Conservation (phyloP, 345 rosid genomes). For the Trapa incisa region DNA sequence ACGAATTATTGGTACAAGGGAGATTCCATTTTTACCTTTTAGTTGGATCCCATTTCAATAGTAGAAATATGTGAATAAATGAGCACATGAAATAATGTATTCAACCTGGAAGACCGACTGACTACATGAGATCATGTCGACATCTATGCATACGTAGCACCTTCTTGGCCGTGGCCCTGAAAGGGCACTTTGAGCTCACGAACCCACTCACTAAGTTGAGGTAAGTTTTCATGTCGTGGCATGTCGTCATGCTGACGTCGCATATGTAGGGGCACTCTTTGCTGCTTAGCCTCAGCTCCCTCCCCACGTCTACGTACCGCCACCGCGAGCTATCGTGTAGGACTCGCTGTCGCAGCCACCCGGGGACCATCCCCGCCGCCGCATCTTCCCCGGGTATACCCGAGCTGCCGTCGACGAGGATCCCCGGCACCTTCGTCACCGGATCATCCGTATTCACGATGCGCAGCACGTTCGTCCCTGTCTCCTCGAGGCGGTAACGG, state of each 20-base stretch:
- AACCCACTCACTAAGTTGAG: constrained; percentile 39
- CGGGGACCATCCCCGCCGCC: constrained; percentile 4
- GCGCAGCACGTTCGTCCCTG: constrained; percentile 36
- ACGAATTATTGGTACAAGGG: too few species aligned
- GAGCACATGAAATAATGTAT: too few species aligned
- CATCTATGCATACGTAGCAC: neutral
- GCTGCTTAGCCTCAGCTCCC: constrained; percentile 39
- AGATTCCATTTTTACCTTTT: too few species aligned
- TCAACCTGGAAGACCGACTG: too few species aligned
- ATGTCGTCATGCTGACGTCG: constrained; percentile 24
- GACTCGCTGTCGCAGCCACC: constrained; percentile 33
- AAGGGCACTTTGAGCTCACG: constrained; percentile 38
- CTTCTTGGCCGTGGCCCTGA: constrained; percentile 24
- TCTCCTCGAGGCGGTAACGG: constrained; percentile 30
- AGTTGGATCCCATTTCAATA: too few species aligned
- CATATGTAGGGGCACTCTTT: constrained; percentile 25
- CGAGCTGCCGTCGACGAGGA: constrained; percentile 19
- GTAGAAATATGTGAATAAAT: too few species aligned
- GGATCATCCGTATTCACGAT: constrained; percentile 54
- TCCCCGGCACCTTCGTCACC: constrained; percentile 52
- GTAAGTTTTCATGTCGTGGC: constrained; percentile 51
- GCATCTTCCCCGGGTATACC: neutral
- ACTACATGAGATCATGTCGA: too few species aligned
- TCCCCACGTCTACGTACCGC: constrained; percentile 47
- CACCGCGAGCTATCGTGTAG: constrained; percentile 16